Evolutionary conservation across 2,329 filamentous ascomycete genomes (phyloP), one percentile per base, ranked within the genome.

Genomic region (Penicillium rolfsii): DNA sequence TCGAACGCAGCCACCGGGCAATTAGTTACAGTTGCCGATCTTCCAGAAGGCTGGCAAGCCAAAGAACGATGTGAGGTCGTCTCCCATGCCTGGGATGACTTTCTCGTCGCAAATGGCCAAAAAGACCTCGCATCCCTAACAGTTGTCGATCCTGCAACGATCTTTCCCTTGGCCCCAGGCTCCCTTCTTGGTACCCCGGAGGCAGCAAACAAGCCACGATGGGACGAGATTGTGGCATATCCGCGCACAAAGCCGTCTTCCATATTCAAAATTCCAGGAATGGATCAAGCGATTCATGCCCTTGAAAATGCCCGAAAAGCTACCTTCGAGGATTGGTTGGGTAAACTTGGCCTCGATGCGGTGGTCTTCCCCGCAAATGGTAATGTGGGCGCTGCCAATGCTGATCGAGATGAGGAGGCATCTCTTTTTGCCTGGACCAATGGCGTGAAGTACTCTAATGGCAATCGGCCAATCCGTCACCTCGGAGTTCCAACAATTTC

Each of bases 401-500:
- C 82, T 0, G 84, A 86, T 65, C 63, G 67, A 0, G 71, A 73
- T 40, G 58, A 67, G 19, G 61, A 67, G 6, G 65, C 67, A 35
- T 74, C 79, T 12, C 59, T 66, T 9, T 74, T 80, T 58, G 80
- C 79, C 4, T 74, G 80, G 59, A 76, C 74, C 30, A 84, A 85
- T 52, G 84, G 84, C 0, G 79, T 85, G 4, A 80, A 79, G 43
- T 86, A 85, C 60, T 80, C 78, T 0, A 84, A 85, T 57, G 83
- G 84, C 0, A 85, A 85, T 55, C 73, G 82, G 1, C 81, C 80
- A 0, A 73, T 87, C 1, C 74, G 83, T 11, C 84, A 86, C 57
- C 73, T 85, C 2, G 84, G 84, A 0, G 77, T 86, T 0, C 84
- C 84, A 0, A 83, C 81, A 0, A 77, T 86, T 1, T 82, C 78